Base-by-base conservation (phyloP, 108 stramenopile species). In the Skeletonema marinoi region DNA sequence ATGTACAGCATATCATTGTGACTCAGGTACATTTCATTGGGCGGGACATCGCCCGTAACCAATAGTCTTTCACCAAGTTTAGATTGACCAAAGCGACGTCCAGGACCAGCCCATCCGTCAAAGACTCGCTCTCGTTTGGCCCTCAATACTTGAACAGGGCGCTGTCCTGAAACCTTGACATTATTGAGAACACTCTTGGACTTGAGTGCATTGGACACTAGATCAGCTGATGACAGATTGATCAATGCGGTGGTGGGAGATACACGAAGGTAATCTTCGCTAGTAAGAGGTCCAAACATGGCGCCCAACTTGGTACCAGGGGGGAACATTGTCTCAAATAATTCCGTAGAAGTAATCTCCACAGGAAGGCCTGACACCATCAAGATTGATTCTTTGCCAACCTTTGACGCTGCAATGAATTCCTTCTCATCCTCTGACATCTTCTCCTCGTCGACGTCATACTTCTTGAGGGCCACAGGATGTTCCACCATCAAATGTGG, bases 31-130 rank as follows among this genome's bases (percentile, higher is more conserved):
- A 96, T 88, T 16, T 88, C 78, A 33, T 88, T 81, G 60, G 92
- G 90, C 17, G 94, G 94, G 71, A 91, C 83, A 51, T 96, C 92
- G 6, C 92, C 90, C 50, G 90, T 90, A 11, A 96, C 92, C 66
- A 93, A 81, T 41, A 96, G 75, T 21, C 80, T 66, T 4, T 81
- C 84, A 4, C 74, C 80, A 17, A 80, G 72, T 73, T 90, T 89
- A 6, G 84, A 78, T 29, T 59, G 46, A 35, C 83, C 87, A 59
- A 78, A 71, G 2, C 58, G 36, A 30, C 65, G 72, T 59, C 71
- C 67, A 35, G 78, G 68, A 8, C 88, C 86, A 33, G 73, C 66
- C 60, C 83, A 85, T 51, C 87, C 83, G 21, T 75, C 78, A 63
- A 86, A 86, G 11, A 86, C 87, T 12, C 92, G 77, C 46, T 91